Conservation (phyloP, 192 early-diverging fungal species). For the Radiomyces spectabilis region DNA sequence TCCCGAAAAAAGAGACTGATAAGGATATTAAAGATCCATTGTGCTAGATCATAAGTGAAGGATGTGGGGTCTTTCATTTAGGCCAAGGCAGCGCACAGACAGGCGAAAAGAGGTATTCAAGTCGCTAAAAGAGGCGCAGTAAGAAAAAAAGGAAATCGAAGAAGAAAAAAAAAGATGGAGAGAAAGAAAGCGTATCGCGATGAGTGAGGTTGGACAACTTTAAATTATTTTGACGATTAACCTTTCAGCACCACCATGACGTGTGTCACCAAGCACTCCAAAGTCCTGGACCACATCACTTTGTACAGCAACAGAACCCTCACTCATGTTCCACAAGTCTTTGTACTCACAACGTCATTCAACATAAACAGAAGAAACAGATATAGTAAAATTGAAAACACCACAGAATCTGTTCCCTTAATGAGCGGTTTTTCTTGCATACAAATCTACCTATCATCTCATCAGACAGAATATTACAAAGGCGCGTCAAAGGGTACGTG, state of each 20-base stretch:
- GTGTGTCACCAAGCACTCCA: background rate
- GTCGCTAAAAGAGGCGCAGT: no score
- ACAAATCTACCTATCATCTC: background rate
- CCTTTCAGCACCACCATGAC: background rate
- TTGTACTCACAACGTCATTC: background rate
- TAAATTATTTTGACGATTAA: background rate
- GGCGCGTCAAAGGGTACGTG: no score
- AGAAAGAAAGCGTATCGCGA: background rate
- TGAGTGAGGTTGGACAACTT: background rate
- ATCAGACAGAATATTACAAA: background rate
- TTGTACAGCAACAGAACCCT: background rate
- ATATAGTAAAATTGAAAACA: background rate
- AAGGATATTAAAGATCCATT: conserved; percentile 52
- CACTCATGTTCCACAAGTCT: background rate
- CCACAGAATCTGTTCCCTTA: background rate
- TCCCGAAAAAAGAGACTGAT: conserved; percentile 82
- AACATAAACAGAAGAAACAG: background rate
- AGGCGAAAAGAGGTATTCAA: no score
- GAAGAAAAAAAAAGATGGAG: background rate
- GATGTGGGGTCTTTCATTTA: background rate
- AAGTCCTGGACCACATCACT: background rate
- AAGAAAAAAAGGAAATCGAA: background rate
- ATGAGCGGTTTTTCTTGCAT: background rate
- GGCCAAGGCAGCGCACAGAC: no score
- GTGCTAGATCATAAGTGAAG: conserved; percentile 53